Evolutionary conservation across 495 filamentous ascomycete species (phyloP), one percentile per base, ranked within the genome.

Genomic region (Jackrogersella minutella): DNA sequence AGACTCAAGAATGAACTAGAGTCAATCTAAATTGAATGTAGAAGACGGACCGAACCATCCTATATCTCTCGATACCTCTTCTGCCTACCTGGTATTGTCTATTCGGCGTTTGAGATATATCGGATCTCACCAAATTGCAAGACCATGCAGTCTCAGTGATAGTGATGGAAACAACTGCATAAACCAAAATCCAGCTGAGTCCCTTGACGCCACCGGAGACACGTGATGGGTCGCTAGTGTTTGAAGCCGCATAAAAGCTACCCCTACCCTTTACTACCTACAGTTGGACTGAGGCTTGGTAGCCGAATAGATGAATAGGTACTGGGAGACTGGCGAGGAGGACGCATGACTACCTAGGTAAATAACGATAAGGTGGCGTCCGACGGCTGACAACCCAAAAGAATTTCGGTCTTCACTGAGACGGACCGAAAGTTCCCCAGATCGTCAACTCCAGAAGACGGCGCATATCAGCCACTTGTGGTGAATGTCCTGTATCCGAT

Each of bases 391-490:
- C 46, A 46, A 14, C 9, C 17, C 21, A 22, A 49, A 17, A 28
- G 10, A n/a, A n/a, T n/a, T 52, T 28, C 37, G 13, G 21, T 11
- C 11, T 44, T 19, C 19, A 16, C 54, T 34, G 24, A 65, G 33
- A 53, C 54, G 62, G 62, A 10, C 62, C 62, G 62, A 65, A 65
- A 53, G 10, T 28, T 36, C 34, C 3, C 16, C 17, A 57, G 10
- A 16, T 28, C 7, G 36, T 46, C 49, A 26, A 5, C 22, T 13
- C 16, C 1, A 39, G 30, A 36, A 39, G 36, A 21, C 39, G 47
- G 46, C 16, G 17, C 39, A 19, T 28, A 31, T 52, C 26, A 43
- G 16, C 47, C 14, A 61, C 46, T 33, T 13, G 22, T 31, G 2
- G 30, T 28, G 13, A 11, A 13, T 3, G 14, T 8, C 10, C 49